These are phyloP conservation scores for Colletotrichum coccodes DNA, from an alignment of 2,329 filamentous ascomycete species.

Conservation along the genomic window DNA sequence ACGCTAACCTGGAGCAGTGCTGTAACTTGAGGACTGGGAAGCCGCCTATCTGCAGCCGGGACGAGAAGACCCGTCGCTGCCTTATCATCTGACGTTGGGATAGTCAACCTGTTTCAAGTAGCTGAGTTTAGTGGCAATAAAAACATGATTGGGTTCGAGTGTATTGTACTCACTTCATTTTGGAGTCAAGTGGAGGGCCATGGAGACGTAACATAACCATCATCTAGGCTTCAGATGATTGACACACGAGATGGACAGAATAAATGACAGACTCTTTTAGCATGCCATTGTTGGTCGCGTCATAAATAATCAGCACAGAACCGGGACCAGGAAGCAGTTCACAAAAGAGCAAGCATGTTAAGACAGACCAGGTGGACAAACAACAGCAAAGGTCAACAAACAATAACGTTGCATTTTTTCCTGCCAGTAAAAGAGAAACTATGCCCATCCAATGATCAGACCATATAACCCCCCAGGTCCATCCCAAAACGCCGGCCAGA, in stretches of 20 bases:
- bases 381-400: constrained; percentile 8
- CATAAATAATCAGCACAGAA: too few relatives aligned
- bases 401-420: constrained; percentile 33
- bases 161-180: background rate
- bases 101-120: background rate
- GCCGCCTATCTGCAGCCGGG: constrained; percentile 20
- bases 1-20: constrained; percentile 17
- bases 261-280: background rate
- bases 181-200: background rate
- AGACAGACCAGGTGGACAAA: background rate
- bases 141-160: background rate
- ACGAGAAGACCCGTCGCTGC: constrained; percentile 18
- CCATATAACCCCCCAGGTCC: constrained; percentile 32
- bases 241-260: too few relatives aligned
- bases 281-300: too few relatives aligned
- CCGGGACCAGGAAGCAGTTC: background rate
- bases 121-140: background rate
- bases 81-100: background rate
- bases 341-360: background rate
- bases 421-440: constrained; percentile 34
- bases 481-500: constrained; percentile 34
- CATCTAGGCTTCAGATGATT: background rate
- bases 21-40: constrained; percentile 18
- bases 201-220: background rate
- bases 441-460: constrained; percentile 35